phyloP scores from a whole-genome alignment of 768 basidiomycete species.

The Wakefieldia striispora region DNA sequence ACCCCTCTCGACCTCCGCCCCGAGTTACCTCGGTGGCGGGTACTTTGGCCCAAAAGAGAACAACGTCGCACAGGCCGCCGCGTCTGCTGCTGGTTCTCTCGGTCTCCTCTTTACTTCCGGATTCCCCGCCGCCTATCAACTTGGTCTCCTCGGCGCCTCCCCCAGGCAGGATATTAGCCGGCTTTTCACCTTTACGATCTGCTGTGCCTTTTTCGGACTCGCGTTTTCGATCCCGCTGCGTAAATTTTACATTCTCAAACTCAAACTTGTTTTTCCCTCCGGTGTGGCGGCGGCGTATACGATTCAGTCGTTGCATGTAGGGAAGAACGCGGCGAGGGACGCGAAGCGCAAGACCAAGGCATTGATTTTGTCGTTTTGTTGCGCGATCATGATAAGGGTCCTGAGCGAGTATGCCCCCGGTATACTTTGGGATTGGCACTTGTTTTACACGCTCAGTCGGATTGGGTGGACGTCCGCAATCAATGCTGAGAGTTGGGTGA shows the following conservation, averaged over 20 bases:
- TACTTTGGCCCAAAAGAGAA: constrained; percentile 67
- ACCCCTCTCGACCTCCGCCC: constrained; percentile 48
- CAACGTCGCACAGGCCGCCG: constrained; percentile 17
- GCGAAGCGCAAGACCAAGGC: constrained; percentile 57
- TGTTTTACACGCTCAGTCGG: constrained; percentile 58
- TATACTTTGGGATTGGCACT: constrained; percentile 62
- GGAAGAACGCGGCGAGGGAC: constrained; percentile 44
- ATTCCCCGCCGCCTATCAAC: constrained; percentile 59
- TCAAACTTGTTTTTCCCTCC: constrained; percentile 63
- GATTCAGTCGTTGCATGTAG: constrained; percentile 58
- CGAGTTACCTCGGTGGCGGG: constrained; percentile 46
- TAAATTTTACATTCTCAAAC: constrained; percentile 60
- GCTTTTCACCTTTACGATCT: constrained; percentile 53
- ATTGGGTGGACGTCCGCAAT: constrained; percentile 62
- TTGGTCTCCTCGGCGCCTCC: constrained; percentile 43
- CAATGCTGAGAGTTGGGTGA: constrained; percentile 55
- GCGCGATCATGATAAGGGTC: constrained; percentile 52
- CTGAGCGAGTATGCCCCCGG: constrained; percentile 58
- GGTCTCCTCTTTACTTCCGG: constrained; percentile 61
- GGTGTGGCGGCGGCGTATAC: constrained; percentile 66
- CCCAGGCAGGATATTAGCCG: constrained; percentile 54
- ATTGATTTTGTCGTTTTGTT: constrained; percentile 45
- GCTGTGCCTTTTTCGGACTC: constrained; percentile 58
- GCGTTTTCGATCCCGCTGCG: constrained; percentile 66
- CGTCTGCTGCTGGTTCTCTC: constrained; percentile 50